Conservation (phyloP, 2,329 filamentous ascomycete genomes). For the Phialophora macrospora region DNA sequence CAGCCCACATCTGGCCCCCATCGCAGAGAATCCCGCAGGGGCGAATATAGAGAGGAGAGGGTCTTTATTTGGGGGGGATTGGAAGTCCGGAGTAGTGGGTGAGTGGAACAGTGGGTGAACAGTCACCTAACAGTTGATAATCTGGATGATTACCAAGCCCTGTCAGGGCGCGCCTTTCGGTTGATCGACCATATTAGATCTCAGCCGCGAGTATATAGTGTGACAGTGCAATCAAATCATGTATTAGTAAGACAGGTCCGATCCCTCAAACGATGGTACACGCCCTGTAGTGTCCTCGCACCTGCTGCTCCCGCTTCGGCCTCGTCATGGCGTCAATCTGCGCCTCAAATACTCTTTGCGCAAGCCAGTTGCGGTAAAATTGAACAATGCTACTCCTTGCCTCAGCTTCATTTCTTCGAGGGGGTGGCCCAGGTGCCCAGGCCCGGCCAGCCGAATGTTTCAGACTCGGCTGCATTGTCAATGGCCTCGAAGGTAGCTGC, state of each 20-base stretch:
- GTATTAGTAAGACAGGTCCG: background rate
- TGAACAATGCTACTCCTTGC: too few species aligned
- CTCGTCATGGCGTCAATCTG: background rate
- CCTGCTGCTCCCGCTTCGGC: background rate
- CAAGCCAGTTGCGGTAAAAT: background rate
- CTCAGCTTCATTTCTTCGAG: constrained; percentile 9
- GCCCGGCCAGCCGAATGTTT: constrained; percentile 31
- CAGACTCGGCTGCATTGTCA: constrained; percentile 29
- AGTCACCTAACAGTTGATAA: too few species aligned
- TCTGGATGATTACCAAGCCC: background rate
- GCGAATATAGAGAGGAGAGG: background rate
- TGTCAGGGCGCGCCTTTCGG: background rate
- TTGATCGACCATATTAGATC: background rate
- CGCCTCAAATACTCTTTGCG: background rate
- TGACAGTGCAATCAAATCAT: background rate
- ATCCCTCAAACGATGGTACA: background rate
- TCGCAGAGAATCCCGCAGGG: background rate
- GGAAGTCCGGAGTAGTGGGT: too few species aligned
- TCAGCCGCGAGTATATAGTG: background rate
- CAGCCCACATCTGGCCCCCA: background rate
- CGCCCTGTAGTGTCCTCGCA: background rate
- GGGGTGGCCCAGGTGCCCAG: constrained; percentile 19
- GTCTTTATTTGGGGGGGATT: background rate
- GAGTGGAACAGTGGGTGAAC: too few species aligned
- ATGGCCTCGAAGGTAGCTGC: constrained; percentile 30